Base-by-base conservation (phyloP, 106 monocot species). In the Alisma plantagoaquatica region DNA sequence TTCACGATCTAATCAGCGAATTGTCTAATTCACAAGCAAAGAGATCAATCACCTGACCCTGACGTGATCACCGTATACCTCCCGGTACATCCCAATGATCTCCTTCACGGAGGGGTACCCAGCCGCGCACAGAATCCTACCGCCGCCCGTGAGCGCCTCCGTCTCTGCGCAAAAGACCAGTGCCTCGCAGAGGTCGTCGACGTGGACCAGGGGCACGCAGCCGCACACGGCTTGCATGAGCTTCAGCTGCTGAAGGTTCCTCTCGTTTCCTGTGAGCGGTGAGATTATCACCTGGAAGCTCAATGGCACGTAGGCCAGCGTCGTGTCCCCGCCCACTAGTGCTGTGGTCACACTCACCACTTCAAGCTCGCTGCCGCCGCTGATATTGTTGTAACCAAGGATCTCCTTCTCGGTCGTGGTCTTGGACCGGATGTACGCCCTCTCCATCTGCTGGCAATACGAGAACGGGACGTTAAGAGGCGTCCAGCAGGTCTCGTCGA, bases 401-500 rank as follows among this genome's bases (percentile, higher is more conserved):
- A 49, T 2, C 32, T 31, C 29, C 31, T 30, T 33, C 61, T 61
- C 61, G n/a, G 61, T 31, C 0, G 23, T 10, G 3, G 61, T 61
- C 48, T 61, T 61, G 2, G 31, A 48, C 2, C 17, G 21, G 4
- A 33, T 10, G 20, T 56, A 56, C 10, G 73, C 64, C 68, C 53
- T 60, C 31, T 61, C 62, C n/a, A 27, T 17, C 10, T 65, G 51
- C 12, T 29, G 42, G 15, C 35, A 45, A 31, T 62, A 32, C 29
- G 68, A 32, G 33, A 17, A 69, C 0, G 75, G 56, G 42, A 68
- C 18, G 49, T 53, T 12, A 12, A 75, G 71, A 3, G 78, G 60
- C 12, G 83, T 83, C 83, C 83, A 83, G 23, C 71, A 83, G 0
- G 78, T 75, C 47, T 84, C 84, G 46, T 84, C 68, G 2, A 84